Conservation (phyloP, 805 yeast species). For the Wickerhamomyces tratensis region DNA sequence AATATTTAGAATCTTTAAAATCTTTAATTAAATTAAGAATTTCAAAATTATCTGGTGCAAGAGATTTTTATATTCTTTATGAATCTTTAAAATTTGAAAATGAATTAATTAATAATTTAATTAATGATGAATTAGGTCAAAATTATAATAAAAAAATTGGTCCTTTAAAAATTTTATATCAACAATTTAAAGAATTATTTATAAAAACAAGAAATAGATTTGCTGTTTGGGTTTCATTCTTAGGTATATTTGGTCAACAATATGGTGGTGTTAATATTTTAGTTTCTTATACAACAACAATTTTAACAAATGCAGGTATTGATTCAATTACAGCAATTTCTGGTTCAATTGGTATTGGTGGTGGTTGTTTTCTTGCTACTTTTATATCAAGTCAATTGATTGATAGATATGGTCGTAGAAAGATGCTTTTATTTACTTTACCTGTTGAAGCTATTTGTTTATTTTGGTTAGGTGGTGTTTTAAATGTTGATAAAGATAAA, state of each 20-base stretch:
- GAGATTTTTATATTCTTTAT: slow-evolving; percentile 52
- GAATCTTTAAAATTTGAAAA: slow-evolving; percentile 39
- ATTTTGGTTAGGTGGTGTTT: slow-evolving; percentile 39
- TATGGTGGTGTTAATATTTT: slow-evolving; percentile 46
- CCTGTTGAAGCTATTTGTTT: slow-evolving; percentile 50
- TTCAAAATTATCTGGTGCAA: slow-evolving; percentile 45
- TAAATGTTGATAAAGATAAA: slow-evolving; percentile 26
- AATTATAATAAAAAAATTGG: too few species aligned
- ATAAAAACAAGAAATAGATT: slow-evolving; percentile 38
- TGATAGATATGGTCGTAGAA: slow-evolving; percentile 40
- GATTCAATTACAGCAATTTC: slow-evolving; percentile 33
- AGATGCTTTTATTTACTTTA: slow-evolving; percentile 44
- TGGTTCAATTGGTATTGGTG: slow-evolving; percentile 40
- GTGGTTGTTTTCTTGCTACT: slow-evolving; percentile 36
- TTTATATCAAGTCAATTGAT: slow-evolving; percentile 38
- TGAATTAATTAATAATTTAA: slow-evolving; percentile 18
- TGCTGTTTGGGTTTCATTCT: slow-evolving; percentile 38
- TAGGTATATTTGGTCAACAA: slow-evolving; percentile 44
- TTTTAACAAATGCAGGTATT: slow-evolving; percentile 34
- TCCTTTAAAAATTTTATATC: slow-evolving; percentile 20
- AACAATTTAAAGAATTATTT: slow-evolving; percentile 31
- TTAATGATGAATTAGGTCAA: slow-evolving; percentile 13
- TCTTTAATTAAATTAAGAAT: slow-evolving; percentile 38
- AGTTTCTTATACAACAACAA: slow-evolving; percentile 41
- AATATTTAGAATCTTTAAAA: slow-evolving; percentile 38